Conservation (phyloP, 2,329 filamentous ascomycete species). For the Aspergillus oerlinghausenensis region DNA sequence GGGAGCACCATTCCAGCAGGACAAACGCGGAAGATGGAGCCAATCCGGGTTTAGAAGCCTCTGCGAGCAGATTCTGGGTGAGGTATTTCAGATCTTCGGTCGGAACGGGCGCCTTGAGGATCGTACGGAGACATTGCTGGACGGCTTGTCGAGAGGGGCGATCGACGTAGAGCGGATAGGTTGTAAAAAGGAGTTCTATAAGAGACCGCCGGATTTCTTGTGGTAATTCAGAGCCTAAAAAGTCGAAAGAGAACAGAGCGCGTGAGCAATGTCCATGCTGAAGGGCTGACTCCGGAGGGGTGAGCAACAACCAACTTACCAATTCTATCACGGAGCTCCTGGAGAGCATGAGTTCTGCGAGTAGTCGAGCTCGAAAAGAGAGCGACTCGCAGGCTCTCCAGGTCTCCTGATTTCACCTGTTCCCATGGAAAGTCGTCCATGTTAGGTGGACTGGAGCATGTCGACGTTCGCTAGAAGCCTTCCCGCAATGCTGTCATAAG, state of each 20-base stretch:
- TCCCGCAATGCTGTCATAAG: slow-evolving; percentile 37
- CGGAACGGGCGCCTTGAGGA: slow-evolving; percentile 59
- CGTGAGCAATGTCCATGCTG: background rate
- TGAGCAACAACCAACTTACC: slow-evolving; percentile 22
- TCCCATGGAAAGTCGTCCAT: slow-evolving; percentile 44
- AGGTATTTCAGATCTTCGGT: slow-evolving; percentile 50
- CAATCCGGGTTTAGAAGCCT: slow-evolving; percentile 72
- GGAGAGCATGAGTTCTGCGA: slow-evolving; percentile 37
- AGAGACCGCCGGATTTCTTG: slow-evolving; percentile 41
- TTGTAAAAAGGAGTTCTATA: slow-evolving; percentile 74
- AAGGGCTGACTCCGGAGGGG: background rate
- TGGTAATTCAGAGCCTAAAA: slow-evolving; percentile 30
- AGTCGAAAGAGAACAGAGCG: slow-evolving; percentile 1
- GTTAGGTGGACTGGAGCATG: slow-evolving; percentile 30
- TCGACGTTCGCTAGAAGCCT: slow-evolving; percentile 22
- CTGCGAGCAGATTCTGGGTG: slow-evolving; percentile 62
- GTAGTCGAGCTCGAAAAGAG: slow-evolving; percentile 41
- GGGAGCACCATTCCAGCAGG: slow-evolving; percentile 81
- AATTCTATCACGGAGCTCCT: slow-evolving; percentile 43
- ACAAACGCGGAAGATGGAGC: slow-evolving; percentile 80
- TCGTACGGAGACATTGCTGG: slow-evolving; percentile 68
- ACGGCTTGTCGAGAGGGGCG: slow-evolving; percentile 77
- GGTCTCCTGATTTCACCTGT: slow-evolving; percentile 39
- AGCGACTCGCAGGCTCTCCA: slow-evolving; percentile 36
- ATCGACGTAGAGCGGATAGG: slow-evolving; percentile 83